A percentile compares a stretch with the other conserved stretches of the same genome.
Evolutionary conservation across 202 grass and related monocot genomes (phyloP).

Genomic region (Setaria italica): DNA sequence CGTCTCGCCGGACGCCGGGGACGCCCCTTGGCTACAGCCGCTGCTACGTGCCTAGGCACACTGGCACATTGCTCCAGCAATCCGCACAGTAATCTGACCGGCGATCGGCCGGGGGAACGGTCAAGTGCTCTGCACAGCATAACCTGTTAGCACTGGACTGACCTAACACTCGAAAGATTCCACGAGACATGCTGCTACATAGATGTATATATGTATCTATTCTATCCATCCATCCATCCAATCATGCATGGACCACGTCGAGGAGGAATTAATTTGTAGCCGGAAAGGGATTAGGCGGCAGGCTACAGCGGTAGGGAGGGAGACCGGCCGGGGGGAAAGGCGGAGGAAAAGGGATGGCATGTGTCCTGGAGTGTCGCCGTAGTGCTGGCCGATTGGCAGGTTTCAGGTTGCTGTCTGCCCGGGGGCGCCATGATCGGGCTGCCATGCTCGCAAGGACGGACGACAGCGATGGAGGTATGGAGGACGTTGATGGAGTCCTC

Average conservation of each 20-base stretch:
- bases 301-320: neutral
- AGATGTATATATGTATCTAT: neutral
- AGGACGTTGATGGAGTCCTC: neutral
- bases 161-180: constrained; percentile 40
- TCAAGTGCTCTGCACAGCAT: constrained; percentile 4
- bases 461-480: constrained; percentile 22
- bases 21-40: neutral
- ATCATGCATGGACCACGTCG: constrained; percentile 42
- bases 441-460: constrained; percentile 8
- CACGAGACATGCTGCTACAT: neutral
- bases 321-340: neutral
- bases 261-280: constrained; percentile 5
- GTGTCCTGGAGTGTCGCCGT: constrained; percentile 43
- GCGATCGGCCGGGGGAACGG: constrained; percentile 21
- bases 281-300: constrained; percentile 35
- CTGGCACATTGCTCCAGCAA: neutral
- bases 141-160: constrained; percentile 15
- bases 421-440: constrained; percentile 33
- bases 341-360: constrained; percentile 32
- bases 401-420: constrained; percentile 61
- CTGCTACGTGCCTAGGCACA: constrained; percentile 17
- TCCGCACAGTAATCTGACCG: neutral
- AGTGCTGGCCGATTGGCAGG: constrained; percentile 51
- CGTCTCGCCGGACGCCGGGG: constrained; percentile 8
- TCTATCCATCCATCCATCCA: neutral